A percentile compares a stretch with the other conserved stretches of the same genome.
Evolutionary conservation across 257 asterid species (phyloP).

Genomic region (Penstemon davidsonii): DNA sequence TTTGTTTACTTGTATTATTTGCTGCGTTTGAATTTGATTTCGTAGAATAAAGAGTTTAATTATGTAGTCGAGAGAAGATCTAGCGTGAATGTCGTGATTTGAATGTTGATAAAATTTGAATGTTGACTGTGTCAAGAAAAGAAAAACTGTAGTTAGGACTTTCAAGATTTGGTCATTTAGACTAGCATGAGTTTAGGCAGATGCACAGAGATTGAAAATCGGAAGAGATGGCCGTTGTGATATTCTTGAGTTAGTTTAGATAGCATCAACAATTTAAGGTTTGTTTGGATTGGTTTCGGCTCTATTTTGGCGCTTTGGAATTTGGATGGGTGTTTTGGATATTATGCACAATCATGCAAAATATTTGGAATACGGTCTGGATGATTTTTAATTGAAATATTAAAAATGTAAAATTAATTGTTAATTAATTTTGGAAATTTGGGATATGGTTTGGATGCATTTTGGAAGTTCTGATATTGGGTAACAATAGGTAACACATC

Average conservation of each 20-base stretch:
- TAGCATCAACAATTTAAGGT: not conserved
- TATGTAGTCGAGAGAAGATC: not conserved
- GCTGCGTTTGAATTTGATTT: not conserved
- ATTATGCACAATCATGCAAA: not conserved
- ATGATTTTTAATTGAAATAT: too few relatives aligned
- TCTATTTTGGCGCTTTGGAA: not conserved
- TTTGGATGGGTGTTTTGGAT: not conserved
- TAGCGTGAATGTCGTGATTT: not conserved
- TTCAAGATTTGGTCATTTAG: not conserved
- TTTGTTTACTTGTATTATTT: not conserved
- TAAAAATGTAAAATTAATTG: too few relatives aligned
- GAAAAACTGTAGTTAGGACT: too few relatives aligned
- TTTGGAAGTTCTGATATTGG: too few relatives aligned
- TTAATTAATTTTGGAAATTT: too few relatives aligned
- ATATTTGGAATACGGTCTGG: not conserved
- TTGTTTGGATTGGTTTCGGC: not conserved
- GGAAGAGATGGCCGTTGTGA: not conserved
- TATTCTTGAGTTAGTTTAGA: not conserved
- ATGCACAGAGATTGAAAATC: not conserved
- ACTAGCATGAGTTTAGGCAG: not conserved
- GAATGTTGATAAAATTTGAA: not conserved
- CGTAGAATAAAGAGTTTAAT: not conserved
- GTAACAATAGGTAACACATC: too few relatives aligned
- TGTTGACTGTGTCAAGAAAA: not conserved
- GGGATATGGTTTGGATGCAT: too few relatives aligned